Evolutionary conservation across 768 basidiomycete genomes (phyloP), one percentile per base, ranked within the genome.

Genomic region (Suillus tomentosus): DNA sequence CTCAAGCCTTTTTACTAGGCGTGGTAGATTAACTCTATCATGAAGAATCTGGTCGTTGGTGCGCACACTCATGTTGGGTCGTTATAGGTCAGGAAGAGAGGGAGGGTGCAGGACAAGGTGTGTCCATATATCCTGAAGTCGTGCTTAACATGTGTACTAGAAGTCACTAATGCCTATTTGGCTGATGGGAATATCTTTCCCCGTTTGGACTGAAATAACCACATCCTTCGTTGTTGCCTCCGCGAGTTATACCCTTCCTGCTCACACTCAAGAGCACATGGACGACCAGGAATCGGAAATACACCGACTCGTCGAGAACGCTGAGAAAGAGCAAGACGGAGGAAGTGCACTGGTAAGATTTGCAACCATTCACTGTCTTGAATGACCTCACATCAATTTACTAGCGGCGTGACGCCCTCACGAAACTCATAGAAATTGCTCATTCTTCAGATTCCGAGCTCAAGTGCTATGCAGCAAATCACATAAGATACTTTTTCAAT

Each of bases 11-110:
- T 82, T 79, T 5, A 92, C 74, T 8, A 92, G 80, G 57, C 88
- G 81, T 11, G 77, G 75, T 10, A 92, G 78, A 74, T 92, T 92
- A 14, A 92, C 84, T 67, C 84, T 82, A 77, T 92, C 88, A 64
- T 90, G 90, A 43, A 69, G 64, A 19, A 64, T 63, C 63, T 76
- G 73, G 51, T 76, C 76, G 64, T 68, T 64, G 42, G 73, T 74
- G 17, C 70, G 74, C 27, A 61, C 31, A 34, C n/a, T 63, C 74
- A 76, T 76, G 63, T 43, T 64, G 6, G 59, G 27, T 58, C 34
- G 53, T 60, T 62, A 62, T 8, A 62, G 37, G n/a, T 55, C 17
- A 53, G 53, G 62, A 62, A 34, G 58, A 42, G 10, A 67, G 62
- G 53, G 62, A 62, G 62, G 53, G 62, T 62, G 54, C 24, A 37